These are phyloP conservation scores for Physaria fendleri DNA, from an alignment of 345 rosid species.

Conservation along the genomic window DNA sequence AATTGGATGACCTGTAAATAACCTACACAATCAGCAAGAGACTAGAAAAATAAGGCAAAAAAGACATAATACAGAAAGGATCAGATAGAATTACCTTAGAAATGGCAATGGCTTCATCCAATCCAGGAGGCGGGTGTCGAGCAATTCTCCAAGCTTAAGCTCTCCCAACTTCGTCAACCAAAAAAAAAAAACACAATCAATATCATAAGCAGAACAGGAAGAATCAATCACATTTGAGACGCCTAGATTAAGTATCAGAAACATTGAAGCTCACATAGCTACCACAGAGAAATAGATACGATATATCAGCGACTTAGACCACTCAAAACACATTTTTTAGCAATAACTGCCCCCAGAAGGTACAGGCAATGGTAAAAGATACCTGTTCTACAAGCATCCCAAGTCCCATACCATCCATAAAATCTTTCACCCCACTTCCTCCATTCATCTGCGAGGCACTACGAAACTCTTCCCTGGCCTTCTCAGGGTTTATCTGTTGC, in stretches of 20 bases:
- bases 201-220: background rate
- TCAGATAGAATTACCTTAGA: constrained; percentile 49
- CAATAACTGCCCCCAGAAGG: background rate
- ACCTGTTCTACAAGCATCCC: constrained; percentile 95
- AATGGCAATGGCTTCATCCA: constrained; percentile 98
- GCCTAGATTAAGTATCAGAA: background rate
- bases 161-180: constrained; percentile 66
- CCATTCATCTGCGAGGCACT: constrained; percentile 56
- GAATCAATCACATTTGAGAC: background rate
- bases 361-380: constrained; percentile 1
- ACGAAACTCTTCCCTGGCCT: constrained; percentile 92
- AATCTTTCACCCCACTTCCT: constrained; percentile 85
- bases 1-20: constrained; percentile 85
- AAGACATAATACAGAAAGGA: background rate
- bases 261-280: background rate
- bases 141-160: constrained; percentile 81
- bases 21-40: constrained; percentile 20
- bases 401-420: constrained; percentile 98
- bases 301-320: background rate
- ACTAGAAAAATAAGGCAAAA: background rate
- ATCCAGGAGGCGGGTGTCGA: constrained; percentile 99
- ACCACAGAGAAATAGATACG: background rate
- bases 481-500: constrained; percentile 85
- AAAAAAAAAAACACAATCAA: background rate
- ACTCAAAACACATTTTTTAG: background rate